Base-by-base conservation (phyloP, 768 basidiomycete species). In the Suillus subluteus region DNA sequence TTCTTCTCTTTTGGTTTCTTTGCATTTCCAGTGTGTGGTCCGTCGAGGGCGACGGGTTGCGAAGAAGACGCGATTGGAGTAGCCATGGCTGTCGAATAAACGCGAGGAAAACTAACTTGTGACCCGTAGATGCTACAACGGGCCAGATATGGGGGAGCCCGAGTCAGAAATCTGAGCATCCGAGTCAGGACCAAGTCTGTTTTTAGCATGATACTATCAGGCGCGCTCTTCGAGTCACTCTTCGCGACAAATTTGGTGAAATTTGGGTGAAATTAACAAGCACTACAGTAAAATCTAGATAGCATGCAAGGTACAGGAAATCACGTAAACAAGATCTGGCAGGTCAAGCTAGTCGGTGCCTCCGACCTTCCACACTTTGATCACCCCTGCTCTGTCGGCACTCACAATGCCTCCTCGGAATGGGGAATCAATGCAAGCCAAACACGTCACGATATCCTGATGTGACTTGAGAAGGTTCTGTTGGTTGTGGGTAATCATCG, bases 351-450 rank as follows among this genome's bases (percentile, higher is more conserved):
- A 79, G 40, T 86, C 85, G 5, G 81, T 75, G 55, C 80, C 73
- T 26, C 93, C 92, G 26, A 92, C 86, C 66, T 89, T 84, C 91
- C 92, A 99, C 0, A 98, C 91, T 76, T 98, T 98, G 69, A 99
- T 85, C 23, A 90, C 89, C 4, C 98, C 98, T 26, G 90, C 84
- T 58, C 94, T 84, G 75, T 99, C 97, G 2, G 92, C 97, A 68
- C 91, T 95, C n/a, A 98, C 86, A 56, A 98, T 86, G 1, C 95
- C 93, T 32, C 95, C 95, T 64, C 93, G 86, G 79, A 98, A 98
- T 1, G 97, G 95, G 1, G 96, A 91, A 69, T 98, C 95, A 63
- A 99, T 88, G 69, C 91, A 92, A 0, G 88, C 88, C 43, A 99
- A 78, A 2, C 92, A 88, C 6, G 92, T 95, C 23, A 99, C 87